phyloP scores from a whole-genome alignment of 305 asterid genomes.

The Ajuga reptans region DNA sequence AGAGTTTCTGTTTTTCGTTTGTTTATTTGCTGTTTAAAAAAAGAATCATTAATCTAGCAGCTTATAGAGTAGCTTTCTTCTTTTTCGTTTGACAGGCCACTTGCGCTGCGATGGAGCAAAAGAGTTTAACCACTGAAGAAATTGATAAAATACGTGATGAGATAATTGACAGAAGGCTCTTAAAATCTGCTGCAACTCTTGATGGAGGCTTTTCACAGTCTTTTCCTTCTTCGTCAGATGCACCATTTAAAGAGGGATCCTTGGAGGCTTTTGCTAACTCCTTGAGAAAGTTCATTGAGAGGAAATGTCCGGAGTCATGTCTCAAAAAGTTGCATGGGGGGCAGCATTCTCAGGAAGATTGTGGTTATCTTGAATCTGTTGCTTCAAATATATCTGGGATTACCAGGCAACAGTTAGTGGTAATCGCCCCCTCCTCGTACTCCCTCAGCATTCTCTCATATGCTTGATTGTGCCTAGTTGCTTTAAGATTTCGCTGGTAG shows the following conservation, averaged over 20 bases:
- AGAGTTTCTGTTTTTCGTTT: neutral
- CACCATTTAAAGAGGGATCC: constrained; percentile 47
- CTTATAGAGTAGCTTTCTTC: constrained; percentile 16
- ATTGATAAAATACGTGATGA: constrained; percentile 23
- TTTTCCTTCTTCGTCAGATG: constrained; percentile 24
- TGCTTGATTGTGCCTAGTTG: constrained; percentile 11
- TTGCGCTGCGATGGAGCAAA: constrained; percentile 62
- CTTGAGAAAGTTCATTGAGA: constrained; percentile 43
- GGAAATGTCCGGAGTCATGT: constrained; percentile 32
- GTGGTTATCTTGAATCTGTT: constrained; percentile 35
- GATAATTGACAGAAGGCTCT: constrained; percentile 40
- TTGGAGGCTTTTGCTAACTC: constrained; percentile 55
- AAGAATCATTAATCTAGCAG: neutral
- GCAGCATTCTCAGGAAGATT: constrained; percentile 33
- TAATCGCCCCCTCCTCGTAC: constrained; percentile 21
- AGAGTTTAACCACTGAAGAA: constrained; percentile 46
- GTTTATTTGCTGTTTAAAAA: no score
- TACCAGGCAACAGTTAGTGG: constrained; percentile 65
- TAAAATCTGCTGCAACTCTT: constrained; percentile 32
- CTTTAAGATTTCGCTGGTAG: neutral
- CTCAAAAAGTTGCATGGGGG: constrained; percentile 32
- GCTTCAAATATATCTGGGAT: constrained; percentile 59
- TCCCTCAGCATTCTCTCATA: neutral
- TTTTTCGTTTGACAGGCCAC: constrained; percentile 61
- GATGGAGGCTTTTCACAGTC: constrained; percentile 42